Percentiles rank a stretch among this genome's conserved stretches.
Conservation (phyloP, 1,284 basidiomycete genomes). For the Kwoniella shivajii region DNA sequence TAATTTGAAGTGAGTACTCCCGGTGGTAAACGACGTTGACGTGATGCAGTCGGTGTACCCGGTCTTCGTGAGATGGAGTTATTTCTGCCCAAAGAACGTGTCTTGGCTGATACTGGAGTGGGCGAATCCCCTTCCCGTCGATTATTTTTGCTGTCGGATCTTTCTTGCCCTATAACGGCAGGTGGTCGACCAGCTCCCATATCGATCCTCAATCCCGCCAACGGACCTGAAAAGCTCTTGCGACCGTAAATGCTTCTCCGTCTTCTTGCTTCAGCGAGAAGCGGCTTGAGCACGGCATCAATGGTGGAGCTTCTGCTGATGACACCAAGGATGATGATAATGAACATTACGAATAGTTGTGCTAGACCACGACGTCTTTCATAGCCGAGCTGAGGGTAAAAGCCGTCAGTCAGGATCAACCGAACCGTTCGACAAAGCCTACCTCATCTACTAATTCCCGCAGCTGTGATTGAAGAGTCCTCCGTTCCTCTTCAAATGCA, state of each 20-base stretch:
- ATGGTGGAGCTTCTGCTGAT: conserved; percentile 37
- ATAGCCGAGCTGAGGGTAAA: conserved; percentile 30
- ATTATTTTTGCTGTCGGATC: conserved; percentile 1
- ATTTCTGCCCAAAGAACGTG: neutral
- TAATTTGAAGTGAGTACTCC: conserved; percentile 8
- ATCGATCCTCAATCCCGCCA: conserved; percentile 43
- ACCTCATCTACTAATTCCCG: conserved; percentile 44
- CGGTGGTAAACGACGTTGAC: conserved; percentile 16
- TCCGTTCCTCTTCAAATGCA: conserved; percentile 41
- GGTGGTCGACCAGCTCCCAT: conserved; percentile 33
- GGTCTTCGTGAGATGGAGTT: conserved; percentile 11
- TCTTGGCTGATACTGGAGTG: conserved; percentile 1
- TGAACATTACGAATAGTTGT: conserved; percentile 45
- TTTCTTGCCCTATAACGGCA: conserved; percentile 28
- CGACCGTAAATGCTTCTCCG: conserved; percentile 23
- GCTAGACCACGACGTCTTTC: conserved; percentile 47
- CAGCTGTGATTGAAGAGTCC: conserved; percentile 32
- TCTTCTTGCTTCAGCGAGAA: conserved; percentile 33
- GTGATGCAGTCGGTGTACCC: conserved; percentile 12
- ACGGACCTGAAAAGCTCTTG: conserved; percentile 28
- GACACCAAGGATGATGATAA: conserved; percentile 41
- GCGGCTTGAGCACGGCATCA: conserved; percentile 41
- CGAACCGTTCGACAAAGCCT: neutral
- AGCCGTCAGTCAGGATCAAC: neutral
- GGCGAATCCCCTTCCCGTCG: neutral